Base-by-base conservation (phyloP, 208 protist species). In the Trypanosoma congolense region DNA sequence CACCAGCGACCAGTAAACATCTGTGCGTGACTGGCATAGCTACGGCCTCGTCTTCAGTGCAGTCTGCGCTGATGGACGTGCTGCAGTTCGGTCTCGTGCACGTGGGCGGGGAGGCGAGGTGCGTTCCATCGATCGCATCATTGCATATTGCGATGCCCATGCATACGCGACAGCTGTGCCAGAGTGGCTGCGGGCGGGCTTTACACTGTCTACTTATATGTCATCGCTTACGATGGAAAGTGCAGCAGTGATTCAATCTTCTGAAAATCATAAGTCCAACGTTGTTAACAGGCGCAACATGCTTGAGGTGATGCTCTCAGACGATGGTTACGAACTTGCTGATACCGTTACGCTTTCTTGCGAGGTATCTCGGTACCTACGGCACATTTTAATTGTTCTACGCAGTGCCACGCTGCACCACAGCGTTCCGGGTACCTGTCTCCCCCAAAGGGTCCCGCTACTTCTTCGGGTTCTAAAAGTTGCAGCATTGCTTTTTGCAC, bases 141-240 rank as follows among this genome's bases (percentile, higher is more conserved):
- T 94, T 30, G 83, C 83, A 31, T 94, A 90, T 53, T 90, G 80
- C 35, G 65, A 78, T 44, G 63, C 75, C 25, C 70, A 67, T 14
- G 58, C 49, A 43, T 88, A 76, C 65, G 69, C 67, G 0, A 46
- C 69, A 35, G 52, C 75, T 35, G 66, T 94, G n/a, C 73, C 87
- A 4, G 81, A 87, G 55, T 43, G 57, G 10, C 56, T 92, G 25
- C 83, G 83, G 19, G 68, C 65, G 8, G 73, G 66, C 16, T 94
- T 94, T 56, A 68, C 80, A 1, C 75, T 94, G n/a, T 94, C 87
- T 28, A 83, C 75, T 3, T 92, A 80, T 62, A 76, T 94, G 64
- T 94, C 87, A 1, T 59, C 49, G 0, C 54, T 83, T 19, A 63
- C 82, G n/a, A 87, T 88, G 65, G 83, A 94, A 30, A 87, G 82